These are phyloP conservation scores for Diaporthe sp. DNA, from an alignment of 2,329 filamentous ascomycete genomes.

Conservation along the genomic window DNA sequence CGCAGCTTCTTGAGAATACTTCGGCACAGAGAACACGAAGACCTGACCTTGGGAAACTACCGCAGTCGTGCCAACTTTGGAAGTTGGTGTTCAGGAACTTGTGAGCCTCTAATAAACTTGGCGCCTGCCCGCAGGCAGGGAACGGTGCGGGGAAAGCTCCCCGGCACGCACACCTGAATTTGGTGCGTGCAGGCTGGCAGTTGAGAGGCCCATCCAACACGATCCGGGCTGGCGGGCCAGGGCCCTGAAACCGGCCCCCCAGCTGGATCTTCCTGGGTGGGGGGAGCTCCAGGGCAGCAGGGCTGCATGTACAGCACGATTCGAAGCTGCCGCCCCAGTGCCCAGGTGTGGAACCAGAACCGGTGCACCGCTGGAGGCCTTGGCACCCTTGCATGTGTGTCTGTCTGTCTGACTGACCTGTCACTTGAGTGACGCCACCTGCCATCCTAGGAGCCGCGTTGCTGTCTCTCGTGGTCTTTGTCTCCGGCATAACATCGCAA, in stretches of 20 bases:
- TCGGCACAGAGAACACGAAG: not conserved
- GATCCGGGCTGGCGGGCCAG: conserved; percentile 9
- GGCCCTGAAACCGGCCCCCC: conserved; percentile 27
- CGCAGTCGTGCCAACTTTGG: not conserved
- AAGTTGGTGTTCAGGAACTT: not conserved
- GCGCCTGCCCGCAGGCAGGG: not conserved
- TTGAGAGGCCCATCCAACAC: not conserved
- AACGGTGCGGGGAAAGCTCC: conserved; percentile 21
- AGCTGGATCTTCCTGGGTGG: conserved; percentile 1
- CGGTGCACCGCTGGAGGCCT: conserved; percentile 4
- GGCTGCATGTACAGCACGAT: conserved; percentile 17
- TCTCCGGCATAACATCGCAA: conserved; percentile 10
- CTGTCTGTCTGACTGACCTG: conserved; percentile 20
- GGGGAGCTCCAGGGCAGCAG: conserved; percentile 19
- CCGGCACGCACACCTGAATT: conserved; percentile 6
- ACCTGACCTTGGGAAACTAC: not conserved
- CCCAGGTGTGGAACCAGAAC: conserved; percentile 2
- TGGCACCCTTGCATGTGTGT: conserved; percentile 16
- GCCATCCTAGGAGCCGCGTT: not conserved
- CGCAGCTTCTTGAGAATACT: not conserved
- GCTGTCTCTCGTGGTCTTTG: not conserved
- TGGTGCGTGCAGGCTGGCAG: not conserved
- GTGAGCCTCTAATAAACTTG: conserved; percentile 10
- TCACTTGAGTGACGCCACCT: conserved; percentile 30
- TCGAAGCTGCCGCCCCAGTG: not conserved